Percentiles rank a stretch among this genome's conserved stretches.
Conservation (phyloP, 1,284 basidiomycete species). For the Porodaedalea pini region DNA sequence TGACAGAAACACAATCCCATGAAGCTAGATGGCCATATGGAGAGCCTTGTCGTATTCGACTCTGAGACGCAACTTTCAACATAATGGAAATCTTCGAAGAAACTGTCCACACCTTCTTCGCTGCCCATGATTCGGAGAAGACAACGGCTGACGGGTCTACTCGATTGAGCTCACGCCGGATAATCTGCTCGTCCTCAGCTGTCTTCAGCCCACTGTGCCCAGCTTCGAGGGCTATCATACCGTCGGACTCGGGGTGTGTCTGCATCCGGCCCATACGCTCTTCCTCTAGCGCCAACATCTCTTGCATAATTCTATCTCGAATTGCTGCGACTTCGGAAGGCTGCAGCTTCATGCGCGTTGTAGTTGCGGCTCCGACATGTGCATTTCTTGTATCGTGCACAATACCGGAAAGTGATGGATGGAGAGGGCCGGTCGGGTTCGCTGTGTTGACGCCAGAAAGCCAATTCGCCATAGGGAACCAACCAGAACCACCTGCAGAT, state of each 20-base stretch:
- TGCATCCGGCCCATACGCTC: constrained; percentile 96
- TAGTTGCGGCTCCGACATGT: constrained; percentile 24
- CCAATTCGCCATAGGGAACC: constrained; percentile 17
- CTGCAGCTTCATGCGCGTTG: constrained; percentile 64
- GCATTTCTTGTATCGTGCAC: constrained; percentile 25
- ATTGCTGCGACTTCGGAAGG: constrained; percentile 85
- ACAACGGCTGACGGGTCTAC: constrained; percentile 95
- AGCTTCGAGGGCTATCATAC: constrained; percentile 49
- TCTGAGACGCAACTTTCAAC: constrained; percentile 39
- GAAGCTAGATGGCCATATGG: constrained; percentile 94
- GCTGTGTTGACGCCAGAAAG: constrained; percentile 13
- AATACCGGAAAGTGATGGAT: constrained; percentile 31
- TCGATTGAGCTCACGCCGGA: constrained; percentile 91
- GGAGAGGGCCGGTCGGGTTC: constrained; percentile 26
- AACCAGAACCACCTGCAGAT: not conserved
- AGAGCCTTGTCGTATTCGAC: constrained; percentile 85
- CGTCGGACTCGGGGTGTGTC: constrained; percentile 56
- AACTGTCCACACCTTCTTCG: constrained; percentile 71
- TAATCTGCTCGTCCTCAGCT: constrained; percentile 87
- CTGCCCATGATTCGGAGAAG: constrained; percentile 92
- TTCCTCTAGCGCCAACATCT: constrained; percentile 97
- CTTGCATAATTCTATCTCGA: constrained; percentile 94
- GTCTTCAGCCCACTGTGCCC: constrained; percentile 50
- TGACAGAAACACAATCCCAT: constrained; percentile 91
- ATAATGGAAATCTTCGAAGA: constrained; percentile 15